Conservation (phyloP, 2,329 filamentous ascomycete species). For the Claviceps purpurea region DNA sequence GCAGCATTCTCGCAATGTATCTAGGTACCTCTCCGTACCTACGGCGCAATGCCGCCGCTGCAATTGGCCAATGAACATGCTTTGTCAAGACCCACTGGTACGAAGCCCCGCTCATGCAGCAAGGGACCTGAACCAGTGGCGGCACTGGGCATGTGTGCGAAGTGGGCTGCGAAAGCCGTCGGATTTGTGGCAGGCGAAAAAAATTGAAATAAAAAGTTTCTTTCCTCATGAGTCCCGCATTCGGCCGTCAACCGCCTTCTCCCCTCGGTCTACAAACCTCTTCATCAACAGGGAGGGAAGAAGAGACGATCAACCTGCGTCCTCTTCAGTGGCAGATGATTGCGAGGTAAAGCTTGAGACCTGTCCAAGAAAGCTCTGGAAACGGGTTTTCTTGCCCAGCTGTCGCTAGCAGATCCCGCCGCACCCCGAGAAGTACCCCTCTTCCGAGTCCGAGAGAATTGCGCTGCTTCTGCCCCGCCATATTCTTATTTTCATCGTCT, state of each 20-base stretch:
- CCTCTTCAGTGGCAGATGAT: conserved; percentile 21
- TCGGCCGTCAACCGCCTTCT: not conserved
- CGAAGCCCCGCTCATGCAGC: not conserved
- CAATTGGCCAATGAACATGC: conserved; percentile 4
- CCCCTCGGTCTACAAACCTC: conserved; percentile 7
- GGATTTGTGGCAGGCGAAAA: not conserved
- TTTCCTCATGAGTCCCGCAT: conserved; percentile 1
- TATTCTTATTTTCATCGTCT: not conserved
- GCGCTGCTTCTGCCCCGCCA: conserved; percentile 18
- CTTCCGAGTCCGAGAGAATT: conserved; percentile 1
- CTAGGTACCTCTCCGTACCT: too few species aligned
- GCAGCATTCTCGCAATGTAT: too few species aligned
- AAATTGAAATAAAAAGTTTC: not conserved
- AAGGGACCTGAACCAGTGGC: conserved; percentile 1
- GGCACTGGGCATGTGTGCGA: not conserved
- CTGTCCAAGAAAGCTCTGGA: conserved; percentile 23
- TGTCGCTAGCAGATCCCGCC: conserved; percentile 19
- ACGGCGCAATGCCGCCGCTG: too few species aligned
- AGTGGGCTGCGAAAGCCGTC: not conserved
- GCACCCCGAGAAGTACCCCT: conserved; percentile 10
- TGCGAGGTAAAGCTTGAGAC: conserved; percentile 24
- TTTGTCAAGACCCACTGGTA: not conserved
- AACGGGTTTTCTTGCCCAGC: conserved; percentile 24
- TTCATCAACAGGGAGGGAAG: conserved; percentile 1
- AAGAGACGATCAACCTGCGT: conserved; percentile 2